These are phyloP conservation scores for Amniculicola lignicola DNA, from an alignment of 495 filamentous ascomycete species.

Conservation along the genomic window DNA sequence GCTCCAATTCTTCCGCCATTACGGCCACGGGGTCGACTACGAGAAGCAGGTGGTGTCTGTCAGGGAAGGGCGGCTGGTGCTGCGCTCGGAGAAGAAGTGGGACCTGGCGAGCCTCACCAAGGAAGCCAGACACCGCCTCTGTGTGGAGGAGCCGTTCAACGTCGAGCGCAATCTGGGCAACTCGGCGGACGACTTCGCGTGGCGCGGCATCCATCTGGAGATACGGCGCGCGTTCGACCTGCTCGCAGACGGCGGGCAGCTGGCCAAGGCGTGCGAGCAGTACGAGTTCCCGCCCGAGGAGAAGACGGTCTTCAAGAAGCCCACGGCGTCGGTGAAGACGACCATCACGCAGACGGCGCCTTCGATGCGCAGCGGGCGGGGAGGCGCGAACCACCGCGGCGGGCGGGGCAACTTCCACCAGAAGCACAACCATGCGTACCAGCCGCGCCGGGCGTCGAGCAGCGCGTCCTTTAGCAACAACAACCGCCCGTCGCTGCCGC, in stretches of 20 bases:
- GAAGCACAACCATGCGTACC: slow-evolving; percentile 41
- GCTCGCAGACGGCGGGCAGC: slow-evolving; percentile 63
- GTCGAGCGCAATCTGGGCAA: slow-evolving; percentile 90
- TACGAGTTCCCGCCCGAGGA: slow-evolving; percentile 84
- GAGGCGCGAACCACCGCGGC: slow-evolving; percentile 51
- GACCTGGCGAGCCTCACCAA: slow-evolving; percentile 60
- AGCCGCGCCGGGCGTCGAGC: slow-evolving; percentile 41
- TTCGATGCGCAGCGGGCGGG: slow-evolving; percentile 48
- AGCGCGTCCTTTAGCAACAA: slow-evolving; percentile 38
- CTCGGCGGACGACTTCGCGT: slow-evolving; percentile 91
- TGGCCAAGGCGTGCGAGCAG: slow-evolving; percentile 76
- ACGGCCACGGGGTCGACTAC: slow-evolving; percentile 90
- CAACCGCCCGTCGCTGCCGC: slow-evolving; percentile 30
- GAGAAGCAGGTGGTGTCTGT: slow-evolving; percentile 81
- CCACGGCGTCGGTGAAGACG: slow-evolving; percentile 56
- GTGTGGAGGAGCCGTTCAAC: slow-evolving; percentile 97
- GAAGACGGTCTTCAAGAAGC: slow-evolving; percentile 71
- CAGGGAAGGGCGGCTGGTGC: slow-evolving; percentile 75
- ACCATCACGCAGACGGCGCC: slow-evolving; percentile 54
- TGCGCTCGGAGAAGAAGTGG: slow-evolving; percentile 86
- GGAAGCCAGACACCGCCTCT: slow-evolving; percentile 63
- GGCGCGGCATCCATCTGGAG: slow-evolving; percentile 84
- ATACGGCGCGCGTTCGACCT: slow-evolving; percentile 82
- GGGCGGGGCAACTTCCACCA: slow-evolving; percentile 51
- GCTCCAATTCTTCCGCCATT: slow-evolving; percentile 92